Evolutionary conservation across 805 yeast species (phyloP), one percentile per base, ranked within the genome.

Genomic region (Nakazawaea ishiwadae): DNA sequence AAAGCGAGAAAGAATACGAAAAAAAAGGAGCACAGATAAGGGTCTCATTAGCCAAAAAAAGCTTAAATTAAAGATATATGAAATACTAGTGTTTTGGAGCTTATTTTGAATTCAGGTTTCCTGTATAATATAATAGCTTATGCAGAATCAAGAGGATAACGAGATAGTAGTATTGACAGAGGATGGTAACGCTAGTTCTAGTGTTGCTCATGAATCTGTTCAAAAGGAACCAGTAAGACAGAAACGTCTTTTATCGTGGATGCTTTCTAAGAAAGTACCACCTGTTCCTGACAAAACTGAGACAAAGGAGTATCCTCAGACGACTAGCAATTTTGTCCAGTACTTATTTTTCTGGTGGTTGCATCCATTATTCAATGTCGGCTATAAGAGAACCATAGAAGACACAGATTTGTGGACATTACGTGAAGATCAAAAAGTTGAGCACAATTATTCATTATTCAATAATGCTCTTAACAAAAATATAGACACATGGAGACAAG

Each of bases 311-410:
- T 71, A 58, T 49, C 78, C 77, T 0, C 54, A 51, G 26, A 40
- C 36, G 14, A 44, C 51, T 9, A 59, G 63, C 18, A 16, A 71
- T 37, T 46, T 55, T 16, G 39, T 74, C 3, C 62, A 68, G 2
- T 51, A 54, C 48, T 35, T 63, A 0, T 72, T 75, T 47, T 72
- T 79, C 53, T 69, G 78, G 73, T 81, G 86, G 86, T 60, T 80
- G 19, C 44, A 58, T 17, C 84, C 84, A 1, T 48, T 80, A 16
- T 59, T 81, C 65, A 60, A 59, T 16, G 68, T 71, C 11, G 86
- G 87, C 11, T 80, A 80, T 54, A 77, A 73, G 53, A 65, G 87
- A 49, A 77, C 84, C 1, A 61, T 80, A 41, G 73, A 71, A 35
- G 75, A 80, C 4, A 66, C 69, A 36, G 86, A 80, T 56, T 54